phyloP scores from a whole-genome alignment of 176 grass and related monocot species.

The Melocanna baccifera region DNA sequence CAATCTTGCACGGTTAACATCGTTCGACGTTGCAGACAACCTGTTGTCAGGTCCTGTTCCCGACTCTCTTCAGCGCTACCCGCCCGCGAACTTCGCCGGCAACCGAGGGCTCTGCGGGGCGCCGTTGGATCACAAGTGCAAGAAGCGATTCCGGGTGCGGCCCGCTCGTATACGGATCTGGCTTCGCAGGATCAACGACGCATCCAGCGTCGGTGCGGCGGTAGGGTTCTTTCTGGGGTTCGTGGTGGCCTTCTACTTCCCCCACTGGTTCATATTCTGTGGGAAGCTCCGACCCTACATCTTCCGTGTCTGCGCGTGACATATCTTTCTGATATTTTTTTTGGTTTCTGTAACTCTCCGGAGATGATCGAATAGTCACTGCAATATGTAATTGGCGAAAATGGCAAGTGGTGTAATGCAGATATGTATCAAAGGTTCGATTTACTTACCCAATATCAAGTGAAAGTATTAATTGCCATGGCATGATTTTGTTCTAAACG shows the following conservation, averaged over 20 bases:
- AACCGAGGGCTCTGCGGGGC: neutral
- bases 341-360: too few relatives aligned
- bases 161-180: too few relatives aligned
- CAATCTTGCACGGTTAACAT: neutral
- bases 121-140: neutral
- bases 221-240: neutral
- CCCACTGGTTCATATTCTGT: too few relatives aligned
- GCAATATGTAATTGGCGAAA: too few relatives aligned
- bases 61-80: neutral
- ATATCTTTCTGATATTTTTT: too few relatives aligned
- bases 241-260: neutral
- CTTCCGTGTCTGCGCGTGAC: neutral
- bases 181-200: neutral
- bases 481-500: neutral
- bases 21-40: neutral
- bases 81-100: neutral
- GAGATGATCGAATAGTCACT: too few relatives aligned
- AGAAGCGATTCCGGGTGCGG: too few relatives aligned
- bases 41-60: neutral
- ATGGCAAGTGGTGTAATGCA: too few relatives aligned
- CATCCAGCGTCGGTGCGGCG: neutral
- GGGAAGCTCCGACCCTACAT: neutral
- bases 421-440: too few relatives aligned
- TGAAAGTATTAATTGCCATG: too few relatives aligned
- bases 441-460: too few relatives aligned